Percentiles rank a stretch among this genome's conserved stretches.
Conservation (phyloP, 495 filamentous ascomycete species). For the Hyaloscypha hepaticicola region DNA sequence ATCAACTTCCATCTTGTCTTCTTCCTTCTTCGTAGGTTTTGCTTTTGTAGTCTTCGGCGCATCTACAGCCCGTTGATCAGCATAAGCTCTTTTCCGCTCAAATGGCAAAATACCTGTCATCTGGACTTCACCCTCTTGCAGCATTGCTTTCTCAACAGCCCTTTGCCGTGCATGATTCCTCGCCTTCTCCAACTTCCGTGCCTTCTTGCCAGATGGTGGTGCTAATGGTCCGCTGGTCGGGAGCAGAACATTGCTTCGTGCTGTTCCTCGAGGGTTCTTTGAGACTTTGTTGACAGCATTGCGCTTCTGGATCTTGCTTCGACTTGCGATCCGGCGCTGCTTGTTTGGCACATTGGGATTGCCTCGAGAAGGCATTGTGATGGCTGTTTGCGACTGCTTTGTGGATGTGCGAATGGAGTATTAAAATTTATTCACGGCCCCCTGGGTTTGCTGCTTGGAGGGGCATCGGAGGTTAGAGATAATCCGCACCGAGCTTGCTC, state of each 20-base stretch:
- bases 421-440: neutral
- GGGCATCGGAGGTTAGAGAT: neutral
- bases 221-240: slow-evolving; percentile 32
- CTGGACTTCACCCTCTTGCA: slow-evolving; percentile 29
- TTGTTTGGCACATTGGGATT: slow-evolving; percentile 35
- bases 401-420: neutral
- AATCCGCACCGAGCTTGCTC: slow-evolving; percentile 1
- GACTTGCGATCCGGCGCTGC: slow-evolving; percentile 25
- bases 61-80: slow-evolving; percentile 12
- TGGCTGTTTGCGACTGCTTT: neutral
- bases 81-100: neutral
- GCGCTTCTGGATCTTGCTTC: slow-evolving; percentile 29
- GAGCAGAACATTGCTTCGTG: slow-evolving; percentile 25
- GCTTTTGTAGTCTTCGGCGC: slow-evolving; percentile 27
- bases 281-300: slow-evolving; percentile 26
- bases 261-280: slow-evolving; percentile 32
- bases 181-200: slow-evolving; percentile 31
- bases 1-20: slow-evolving; percentile 28
- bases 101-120: slow-evolving; percentile 28
- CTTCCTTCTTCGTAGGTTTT: slow-evolving; percentile 15
- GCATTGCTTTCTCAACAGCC: slow-evolving; percentile 31
- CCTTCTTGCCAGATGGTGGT: slow-evolving; percentile 33
- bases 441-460: neutral
- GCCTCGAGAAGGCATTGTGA: slow-evolving; percentile 32
- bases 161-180: slow-evolving; percentile 28